These are phyloP conservation scores for Spencermartinsiella ligniputridi DNA, from an alignment of 1,139 yeast species.

Conservation along the genomic window DNA sequence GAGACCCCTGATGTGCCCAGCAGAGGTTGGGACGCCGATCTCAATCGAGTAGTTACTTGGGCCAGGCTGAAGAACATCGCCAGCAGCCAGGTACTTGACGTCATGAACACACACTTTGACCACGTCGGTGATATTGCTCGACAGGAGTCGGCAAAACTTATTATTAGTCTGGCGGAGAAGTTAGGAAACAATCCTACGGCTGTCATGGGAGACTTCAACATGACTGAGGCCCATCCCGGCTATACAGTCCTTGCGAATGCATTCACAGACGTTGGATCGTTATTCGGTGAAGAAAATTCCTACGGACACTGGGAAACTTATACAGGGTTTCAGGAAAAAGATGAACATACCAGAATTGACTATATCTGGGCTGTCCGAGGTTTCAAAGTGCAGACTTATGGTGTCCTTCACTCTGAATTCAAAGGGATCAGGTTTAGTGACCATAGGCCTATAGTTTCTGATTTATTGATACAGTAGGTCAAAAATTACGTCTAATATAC, in stretches of 20 bases:
- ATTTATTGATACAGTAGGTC: too few species aligned
- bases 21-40: constrained; percentile 55
- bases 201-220: constrained; percentile 49
- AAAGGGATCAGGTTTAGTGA: constrained; percentile 47
- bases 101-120: constrained; percentile 58
- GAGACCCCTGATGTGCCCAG: constrained; percentile 45
- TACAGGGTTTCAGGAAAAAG: constrained; percentile 46
- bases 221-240: constrained; percentile 50
- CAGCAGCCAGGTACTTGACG: constrained; percentile 35
- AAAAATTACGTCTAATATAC: too few species aligned
- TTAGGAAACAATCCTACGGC: constrained; percentile 18
- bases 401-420: constrained; percentile 45
- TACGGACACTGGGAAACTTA: constrained; percentile 47
- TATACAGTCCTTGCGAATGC: constrained; percentile 39
- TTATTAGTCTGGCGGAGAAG: constrained; percentile 39
- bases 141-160: constrained; percentile 44
- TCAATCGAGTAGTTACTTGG: constrained; percentile 44
- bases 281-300: constrained; percentile 14
- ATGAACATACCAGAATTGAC: constrained; percentile 40
- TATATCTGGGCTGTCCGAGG: constrained; percentile 41
- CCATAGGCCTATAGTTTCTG: constrained; percentile 53
- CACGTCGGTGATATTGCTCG: constrained; percentile 49
- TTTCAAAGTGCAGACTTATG: constrained; percentile 37
- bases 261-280: constrained; percentile 34
- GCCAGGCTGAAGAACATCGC: constrained; percentile 36